Evolutionary conservation across 371 early-diverging fungal genomes (phyloP).

Genomic region (Coemansia sp.): DNA sequence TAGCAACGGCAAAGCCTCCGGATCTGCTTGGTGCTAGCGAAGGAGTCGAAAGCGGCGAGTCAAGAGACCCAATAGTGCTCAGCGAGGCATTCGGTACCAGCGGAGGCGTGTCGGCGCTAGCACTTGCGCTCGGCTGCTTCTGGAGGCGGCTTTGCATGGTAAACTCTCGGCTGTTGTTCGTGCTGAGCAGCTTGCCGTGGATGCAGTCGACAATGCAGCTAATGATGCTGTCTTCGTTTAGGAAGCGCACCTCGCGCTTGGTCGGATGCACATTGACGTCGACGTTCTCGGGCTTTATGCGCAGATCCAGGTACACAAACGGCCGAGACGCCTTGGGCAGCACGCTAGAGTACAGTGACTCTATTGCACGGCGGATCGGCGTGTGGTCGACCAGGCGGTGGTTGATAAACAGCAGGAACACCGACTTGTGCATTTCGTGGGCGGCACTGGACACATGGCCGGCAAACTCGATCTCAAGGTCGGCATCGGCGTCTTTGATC

Average conservation of each 20-base stretch:
- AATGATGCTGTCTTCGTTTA: slow-evolving; percentile 85
- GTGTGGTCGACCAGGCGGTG: slow-evolving; percentile 86
- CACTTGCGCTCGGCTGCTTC: slow-evolving; percentile 7
- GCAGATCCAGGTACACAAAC: slow-evolving; percentile 88
- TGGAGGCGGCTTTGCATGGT: slow-evolving; percentile 55
- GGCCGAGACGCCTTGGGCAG: slow-evolving; percentile 83
- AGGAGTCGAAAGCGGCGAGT: background rate
- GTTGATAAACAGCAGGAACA: slow-evolving; percentile 92
- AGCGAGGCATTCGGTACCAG: slow-evolving; percentile 22
- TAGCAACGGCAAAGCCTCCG: background rate
- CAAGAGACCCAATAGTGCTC: background rate
- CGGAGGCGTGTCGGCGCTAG: slow-evolving; percentile 2
- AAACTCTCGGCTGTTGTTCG: slow-evolving; percentile 55
- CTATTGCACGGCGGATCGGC: slow-evolving; percentile 75
- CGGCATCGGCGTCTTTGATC: slow-evolving; percentile 53
- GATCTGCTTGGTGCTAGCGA: background rate
- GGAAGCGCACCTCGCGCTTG: slow-evolving; percentile 89
- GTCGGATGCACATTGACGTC: slow-evolving; percentile 99
- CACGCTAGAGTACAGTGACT: slow-evolving; percentile 72
- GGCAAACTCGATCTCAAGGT: slow-evolving; percentile 59
- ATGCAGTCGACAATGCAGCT: slow-evolving; percentile 64
- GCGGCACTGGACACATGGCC: slow-evolving; percentile 83
- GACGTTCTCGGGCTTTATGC: slow-evolving; percentile 77
- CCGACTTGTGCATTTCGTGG: slow-evolving; percentile 73
- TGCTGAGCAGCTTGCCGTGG: slow-evolving; percentile 51